Base-by-base conservation (phyloP, 2,329 filamentous ascomycete genomes). In the Penicillium sp. region DNA sequence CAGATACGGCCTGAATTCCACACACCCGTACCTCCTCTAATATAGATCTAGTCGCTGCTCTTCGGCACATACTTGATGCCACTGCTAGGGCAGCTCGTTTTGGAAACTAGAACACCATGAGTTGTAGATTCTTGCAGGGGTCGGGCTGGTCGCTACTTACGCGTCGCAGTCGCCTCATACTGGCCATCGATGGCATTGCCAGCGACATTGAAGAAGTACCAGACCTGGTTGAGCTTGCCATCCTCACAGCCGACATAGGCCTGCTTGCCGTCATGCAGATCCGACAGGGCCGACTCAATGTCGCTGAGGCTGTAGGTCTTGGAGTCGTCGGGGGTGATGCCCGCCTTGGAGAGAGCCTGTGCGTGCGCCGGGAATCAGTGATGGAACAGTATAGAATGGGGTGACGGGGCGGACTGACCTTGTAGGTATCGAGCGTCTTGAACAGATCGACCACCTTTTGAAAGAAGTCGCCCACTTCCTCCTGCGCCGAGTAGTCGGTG, bases 41-140 rank as follows among this genome's bases (percentile, higher is more conserved):
- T 17, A n/a, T 30, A 14, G n/a, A 9, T 19, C 10, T 38, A 27
- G 6, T 21, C 16, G 8, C 27, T 32, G 33, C 55, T 62, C 65
- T 86, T 86, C 21, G 80, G 80, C 7, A 78, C 63, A 59, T 87
- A 87, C 55, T 77, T 78, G 58, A 89, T 79, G 2, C 79, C 80
- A 0, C 65, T 73, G 25, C 61, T 57, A 0, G 84, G 80, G 61
- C 86, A 90, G 29, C 70, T 77, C 17, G 80, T 80, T 33, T 73
- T 38, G 14, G 54, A 35, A 7, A 64, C 61, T 64, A 29, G 18
- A 27, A 17, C 16, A 11, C 8, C 7, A 14, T 40, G 3, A 29
- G 20, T 37, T 17, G 5, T 27, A 6, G 6, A n/a, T 27, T 27
- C 25, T 4, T n/a, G 6, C 11, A 6, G 27, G 26, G 17, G 20